phyloP scores from a whole-genome alignment of 306 rosid genomes.

The Rubus parviflorus region DNA sequence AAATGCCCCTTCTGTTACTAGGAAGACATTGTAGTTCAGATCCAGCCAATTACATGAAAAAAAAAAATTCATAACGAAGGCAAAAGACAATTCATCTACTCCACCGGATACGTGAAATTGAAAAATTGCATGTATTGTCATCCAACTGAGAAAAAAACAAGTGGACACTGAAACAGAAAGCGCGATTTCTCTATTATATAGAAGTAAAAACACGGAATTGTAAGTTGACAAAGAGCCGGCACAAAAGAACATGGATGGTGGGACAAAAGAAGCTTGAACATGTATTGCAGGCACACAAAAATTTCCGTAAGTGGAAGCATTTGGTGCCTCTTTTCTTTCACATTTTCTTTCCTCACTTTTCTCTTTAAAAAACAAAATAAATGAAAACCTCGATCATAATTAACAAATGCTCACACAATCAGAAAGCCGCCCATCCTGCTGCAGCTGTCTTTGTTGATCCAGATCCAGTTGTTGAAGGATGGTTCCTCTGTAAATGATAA shows the following conservation, averaged over 20 bases:
- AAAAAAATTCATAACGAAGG: neutral
- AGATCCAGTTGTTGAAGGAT: neutral
- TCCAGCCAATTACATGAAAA: neutral
- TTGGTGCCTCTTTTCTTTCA: neutral
- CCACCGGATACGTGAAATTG: neutral
- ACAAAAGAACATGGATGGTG: constrained; percentile 3
- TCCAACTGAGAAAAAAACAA: neutral
- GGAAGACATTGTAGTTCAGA: neutral
- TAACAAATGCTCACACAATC: constrained; percentile 4
- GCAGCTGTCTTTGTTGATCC: neutral
- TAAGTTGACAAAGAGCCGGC: neutral
- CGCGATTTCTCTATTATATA: neutral
- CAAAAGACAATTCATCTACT: neutral
- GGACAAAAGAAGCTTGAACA: neutral
- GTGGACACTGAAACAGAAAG: neutral
- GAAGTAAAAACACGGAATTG: neutral
- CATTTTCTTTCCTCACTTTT: neutral
- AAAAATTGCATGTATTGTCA: neutral
- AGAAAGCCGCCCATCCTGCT: constrained; percentile 5
- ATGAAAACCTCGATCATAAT: neutral
- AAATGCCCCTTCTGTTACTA: neutral
- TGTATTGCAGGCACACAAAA: neutral
- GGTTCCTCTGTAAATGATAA: neutral
- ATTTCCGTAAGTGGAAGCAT: neutral
- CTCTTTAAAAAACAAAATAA: neutral